A percentile compares a stretch with the other conserved stretches of the same genome.
Evolutionary conservation across 2,329 filamentous ascomycete genomes (phyloP).

Genomic region (Nakataea oryzae): DNA sequence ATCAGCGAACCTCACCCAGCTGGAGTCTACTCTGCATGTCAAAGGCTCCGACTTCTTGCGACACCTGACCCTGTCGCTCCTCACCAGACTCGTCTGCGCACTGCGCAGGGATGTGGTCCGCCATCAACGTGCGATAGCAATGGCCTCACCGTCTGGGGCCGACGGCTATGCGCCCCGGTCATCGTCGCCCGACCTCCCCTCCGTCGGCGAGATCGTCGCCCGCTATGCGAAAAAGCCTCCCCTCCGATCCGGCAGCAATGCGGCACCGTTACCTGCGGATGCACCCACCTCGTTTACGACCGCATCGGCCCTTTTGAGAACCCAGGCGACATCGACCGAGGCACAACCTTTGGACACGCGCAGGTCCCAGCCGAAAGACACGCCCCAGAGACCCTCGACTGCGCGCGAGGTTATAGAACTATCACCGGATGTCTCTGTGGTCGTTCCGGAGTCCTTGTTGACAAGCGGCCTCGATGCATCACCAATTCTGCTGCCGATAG

Average conservation of each 20-base stretch:
- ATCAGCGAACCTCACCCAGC: not conserved
- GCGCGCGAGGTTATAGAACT: not conserved
- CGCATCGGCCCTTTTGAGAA: conserved; percentile 25
- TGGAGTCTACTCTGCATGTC: not conserved
- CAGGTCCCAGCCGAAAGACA: not conserved
- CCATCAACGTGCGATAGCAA: conserved; percentile 15
- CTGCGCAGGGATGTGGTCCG: conserved; percentile 25
- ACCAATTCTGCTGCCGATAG: not conserved
- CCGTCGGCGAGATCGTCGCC: conserved; percentile 35
- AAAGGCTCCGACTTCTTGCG: not conserved
- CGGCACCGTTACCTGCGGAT: conserved; percentile 23
- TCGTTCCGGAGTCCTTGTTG: not conserved
- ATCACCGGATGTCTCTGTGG: not conserved
- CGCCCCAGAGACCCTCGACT: not conserved
- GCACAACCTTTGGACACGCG: not conserved
- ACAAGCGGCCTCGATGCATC: too few species aligned
- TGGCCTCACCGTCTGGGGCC: conserved; percentile 19
- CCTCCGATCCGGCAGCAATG: conserved; percentile 24
- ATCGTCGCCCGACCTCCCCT: conserved; percentile 46
- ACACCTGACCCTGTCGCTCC: conserved; percentile 17
- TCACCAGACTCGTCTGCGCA: conserved; percentile 29
- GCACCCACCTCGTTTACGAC: conserved; percentile 28
- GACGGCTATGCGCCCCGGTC: conserved; percentile 19
- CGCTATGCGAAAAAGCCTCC: conserved; percentile 21
- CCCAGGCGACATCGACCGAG: conserved; percentile 14